A percentile compares a stretch with the other conserved stretches of the same genome.
phyloP scores from a whole-genome alignment of 176 grass and related monocot species.

The Puya raimondii region DNA sequence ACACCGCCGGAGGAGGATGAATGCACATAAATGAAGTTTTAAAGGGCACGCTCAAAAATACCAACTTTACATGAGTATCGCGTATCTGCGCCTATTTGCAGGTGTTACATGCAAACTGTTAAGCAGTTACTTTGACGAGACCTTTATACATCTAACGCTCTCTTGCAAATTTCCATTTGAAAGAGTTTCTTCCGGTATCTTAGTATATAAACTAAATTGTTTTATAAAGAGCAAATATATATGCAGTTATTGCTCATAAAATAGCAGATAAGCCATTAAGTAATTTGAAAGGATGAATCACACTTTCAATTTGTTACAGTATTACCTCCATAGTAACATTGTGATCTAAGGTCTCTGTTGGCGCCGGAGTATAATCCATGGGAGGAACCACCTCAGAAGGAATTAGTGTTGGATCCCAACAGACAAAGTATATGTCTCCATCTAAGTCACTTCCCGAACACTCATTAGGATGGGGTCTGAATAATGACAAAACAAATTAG shows the following conservation, averaged over 20 bases:
- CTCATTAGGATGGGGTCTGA: constrained; percentile 87
- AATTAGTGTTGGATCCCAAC: constrained; percentile 66
- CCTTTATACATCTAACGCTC: no score
- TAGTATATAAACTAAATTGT: background rate
- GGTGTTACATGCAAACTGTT: no score
- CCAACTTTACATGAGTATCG: no score
- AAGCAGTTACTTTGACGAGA: no score
- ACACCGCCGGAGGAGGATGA: no score
- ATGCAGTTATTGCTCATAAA: constrained; percentile 11
- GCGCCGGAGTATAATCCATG: constrained; percentile 78
- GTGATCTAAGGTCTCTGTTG: constrained; percentile 63
- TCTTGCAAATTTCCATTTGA: no score
- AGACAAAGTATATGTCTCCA: constrained; percentile 86
- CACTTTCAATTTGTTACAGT: background rate
- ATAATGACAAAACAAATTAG: background rate
- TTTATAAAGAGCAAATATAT: no score
- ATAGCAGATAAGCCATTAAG: background rate
- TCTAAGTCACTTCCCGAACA: constrained; percentile 98
- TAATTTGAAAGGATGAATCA: constrained; percentile 1
- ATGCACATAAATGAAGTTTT: no score
- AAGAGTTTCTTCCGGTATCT: no score
- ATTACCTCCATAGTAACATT: constrained; percentile 72
- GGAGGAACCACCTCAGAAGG: constrained; percentile 36
- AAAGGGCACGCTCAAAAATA: no score
- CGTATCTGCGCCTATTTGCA: no score